Base-by-base conservation (phyloP, 768 basidiomycete species). In the Cystofilobasidium capitatum region DNA sequence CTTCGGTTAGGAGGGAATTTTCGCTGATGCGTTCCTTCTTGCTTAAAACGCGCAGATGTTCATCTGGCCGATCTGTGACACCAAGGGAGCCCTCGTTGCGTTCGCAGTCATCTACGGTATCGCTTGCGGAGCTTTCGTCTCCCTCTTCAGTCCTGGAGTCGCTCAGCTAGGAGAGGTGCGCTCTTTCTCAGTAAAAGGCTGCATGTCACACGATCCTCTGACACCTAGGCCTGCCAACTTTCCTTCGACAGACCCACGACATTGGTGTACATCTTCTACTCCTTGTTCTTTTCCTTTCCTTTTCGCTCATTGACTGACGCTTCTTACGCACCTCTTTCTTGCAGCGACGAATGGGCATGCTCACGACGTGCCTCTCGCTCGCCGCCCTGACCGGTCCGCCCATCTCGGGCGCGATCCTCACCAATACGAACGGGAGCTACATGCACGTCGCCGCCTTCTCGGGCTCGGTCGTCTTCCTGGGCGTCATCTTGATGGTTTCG, bases 81-180 rank as follows among this genome's bases (percentile, higher is more conserved):
- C 68, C 5, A 59, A 59, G 22, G 63, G 33, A 3, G 20, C 62
- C 9, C 29, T 69, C 31, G 22, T 61, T 12, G 62, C 36, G 24
- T 69, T 69, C 24, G 39, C 62, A 5, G 31, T 26, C 10, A 12
- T 69, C 31, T 29, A 59, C 37, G 68, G 68, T n/a, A 51, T 59
- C 20, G 45, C 58, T 1, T 49, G 62, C n/a, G 68, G 68, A 20
- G 57, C 62, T 26, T 69, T 69, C 24, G 68, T 69, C 10, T 33
- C 58, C 0, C 68, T 69, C 20, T 69, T 69, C 29, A 39, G 35
- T 12, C 68, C 68, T 0, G 68, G 68, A 16, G 62, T 69, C 6
- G 68, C 68, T 31, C 68, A 69, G 36, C 68, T 69, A 7, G 68
- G 68, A n/a, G 58, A 69, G 33, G 54, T 63, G 22, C 33, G 62